Conservation (phyloP, 257 asterid species). For the Scutellaria barbata region DNA sequence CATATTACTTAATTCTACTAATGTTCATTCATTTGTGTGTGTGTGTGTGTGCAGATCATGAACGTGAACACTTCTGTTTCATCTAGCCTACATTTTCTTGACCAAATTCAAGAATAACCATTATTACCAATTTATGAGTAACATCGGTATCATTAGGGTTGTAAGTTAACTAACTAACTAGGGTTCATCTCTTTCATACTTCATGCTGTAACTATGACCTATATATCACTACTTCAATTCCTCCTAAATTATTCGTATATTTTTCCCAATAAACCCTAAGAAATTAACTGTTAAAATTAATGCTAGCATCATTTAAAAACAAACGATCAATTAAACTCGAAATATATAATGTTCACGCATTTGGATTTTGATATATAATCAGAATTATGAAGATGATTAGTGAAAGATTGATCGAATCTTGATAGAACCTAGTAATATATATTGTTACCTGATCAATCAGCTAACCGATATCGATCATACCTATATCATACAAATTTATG, state of each 20-base stretch:
- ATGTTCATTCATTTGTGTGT: too few relatives aligned
- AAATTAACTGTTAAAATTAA: not conserved
- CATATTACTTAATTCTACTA: too few relatives aligned
- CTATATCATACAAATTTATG: not conserved
- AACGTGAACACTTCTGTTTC: too few relatives aligned
- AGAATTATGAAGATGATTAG: not conserved
- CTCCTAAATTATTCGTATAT: not conserved
- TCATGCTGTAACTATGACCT: not conserved
- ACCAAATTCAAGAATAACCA: too few relatives aligned
- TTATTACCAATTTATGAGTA: too few relatives aligned
- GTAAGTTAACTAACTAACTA: not conserved
- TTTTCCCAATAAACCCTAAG: constrained; percentile 17
- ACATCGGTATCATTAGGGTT: not conserved
- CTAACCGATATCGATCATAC: not conserved
- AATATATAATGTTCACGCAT: too few relatives aligned
- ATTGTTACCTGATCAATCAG: not conserved
- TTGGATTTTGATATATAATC: too few relatives aligned
- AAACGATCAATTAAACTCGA: too few relatives aligned
- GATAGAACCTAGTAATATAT: not conserved
- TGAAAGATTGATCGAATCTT: constrained; percentile 19
- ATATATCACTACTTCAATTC: not conserved
- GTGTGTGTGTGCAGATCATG: too few relatives aligned
- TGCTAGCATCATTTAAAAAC: not conserved
- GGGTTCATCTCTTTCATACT: not conserved
- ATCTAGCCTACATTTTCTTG: too few relatives aligned